Evolutionary conservation across 192 early-diverging fungal genomes (phyloP), one percentile per base, ranked within the genome.

Genomic region (Bifiguratus adelaidae): DNA sequence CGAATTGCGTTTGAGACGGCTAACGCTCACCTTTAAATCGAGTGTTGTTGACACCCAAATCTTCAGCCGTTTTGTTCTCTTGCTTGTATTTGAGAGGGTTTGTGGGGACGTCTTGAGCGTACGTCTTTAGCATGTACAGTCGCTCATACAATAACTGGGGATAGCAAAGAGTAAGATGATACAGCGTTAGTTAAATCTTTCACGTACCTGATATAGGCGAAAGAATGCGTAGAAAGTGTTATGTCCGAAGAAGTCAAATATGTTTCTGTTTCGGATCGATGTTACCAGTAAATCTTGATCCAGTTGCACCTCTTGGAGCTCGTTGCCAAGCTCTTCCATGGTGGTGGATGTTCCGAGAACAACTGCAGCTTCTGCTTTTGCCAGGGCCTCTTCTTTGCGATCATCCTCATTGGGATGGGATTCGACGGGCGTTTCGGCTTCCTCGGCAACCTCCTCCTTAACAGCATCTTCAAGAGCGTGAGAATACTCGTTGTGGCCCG

Each of bases 151-250:
- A 8, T 2, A 49, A 28, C 35, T 56, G 9, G n/a, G 45, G 37
- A 54, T 15, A 3, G 13, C 29, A 46, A 49, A 26, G 21, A 21
- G 33, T 24, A 41, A 0, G 7, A 22, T 11, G 25, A 12, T 25
- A 32, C 30, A 30, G 16, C 8, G 15, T n/a, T 15, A 45, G 21
- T 27, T 30, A 15, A 25, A 24, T 20, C 4, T 26, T 48, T 30
- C 29, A 33, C 30, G 44, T 55, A 88, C 86, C 67, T 90, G 84
- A 47, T 78, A 90, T 32, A 92, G 73, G 46, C 95, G 66, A 58
- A 99, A 74, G 41, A 99, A 91, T 41, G 83, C 80, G 48, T 93
- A 99, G 45, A 91, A 85, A 21, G 56, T 65, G 44, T 58, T 80
- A 58, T 97, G 92, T 21, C 80, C 80, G 65, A 92, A 99, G 56